Percentiles rank a stretch among this genome's conserved stretches.
Evolutionary conservation across 371 early-diverging fungal species (phyloP).

Genomic region (Funneliformis caledonium): DNA sequence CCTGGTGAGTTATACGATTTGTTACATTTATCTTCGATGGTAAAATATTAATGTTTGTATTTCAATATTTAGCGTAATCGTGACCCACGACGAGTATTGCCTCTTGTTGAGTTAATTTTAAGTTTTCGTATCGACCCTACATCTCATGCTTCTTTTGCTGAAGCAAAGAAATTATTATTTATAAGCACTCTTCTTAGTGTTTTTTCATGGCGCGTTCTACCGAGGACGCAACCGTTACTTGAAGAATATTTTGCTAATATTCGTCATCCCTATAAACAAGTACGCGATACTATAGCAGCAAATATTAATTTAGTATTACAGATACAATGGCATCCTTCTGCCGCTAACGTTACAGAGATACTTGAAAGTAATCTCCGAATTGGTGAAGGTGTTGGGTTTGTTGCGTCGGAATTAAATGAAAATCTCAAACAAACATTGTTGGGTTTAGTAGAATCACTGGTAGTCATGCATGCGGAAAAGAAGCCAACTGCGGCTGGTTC

Average conservation of each 20-base stretch:
- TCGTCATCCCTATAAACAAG: conserved; percentile 87
- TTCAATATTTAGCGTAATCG: conserved; percentile 53
- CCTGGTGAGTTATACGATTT: conserved; percentile 37
- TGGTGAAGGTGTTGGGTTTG: conserved; percentile 50
- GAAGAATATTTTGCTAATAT: conserved; percentile 61
- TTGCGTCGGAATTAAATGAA: conserved; percentile 48
- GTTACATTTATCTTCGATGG: neutral
- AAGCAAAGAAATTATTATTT: conserved; percentile 79
- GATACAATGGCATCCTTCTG: conserved; percentile 68
- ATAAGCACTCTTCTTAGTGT: conserved; percentile 59
- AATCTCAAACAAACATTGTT: conserved; percentile 46
- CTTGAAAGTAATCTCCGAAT: conserved; percentile 46
- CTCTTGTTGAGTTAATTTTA: conserved; percentile 71
- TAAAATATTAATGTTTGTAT: conserved; percentile 17
- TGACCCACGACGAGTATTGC: conserved; percentile 83
- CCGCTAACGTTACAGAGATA: conserved; percentile 51
- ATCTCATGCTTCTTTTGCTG: conserved; percentile 81
- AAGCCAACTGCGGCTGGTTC: conserved; percentile 49
- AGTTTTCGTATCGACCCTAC: conserved; percentile 72
- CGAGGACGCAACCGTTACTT: conserved; percentile 54
- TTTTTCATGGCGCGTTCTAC: conserved; percentile 71
- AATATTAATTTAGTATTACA: conserved; percentile 71
- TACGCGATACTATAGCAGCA: conserved; percentile 78
- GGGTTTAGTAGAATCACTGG: conserved; percentile 45
- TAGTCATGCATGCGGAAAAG: conserved; percentile 52